Percentiles rank a stretch among this genome's conserved stretches.
Evolutionary conservation across 306 rosid genomes (phyloP).

Genomic region (Quercus robur): DNA sequence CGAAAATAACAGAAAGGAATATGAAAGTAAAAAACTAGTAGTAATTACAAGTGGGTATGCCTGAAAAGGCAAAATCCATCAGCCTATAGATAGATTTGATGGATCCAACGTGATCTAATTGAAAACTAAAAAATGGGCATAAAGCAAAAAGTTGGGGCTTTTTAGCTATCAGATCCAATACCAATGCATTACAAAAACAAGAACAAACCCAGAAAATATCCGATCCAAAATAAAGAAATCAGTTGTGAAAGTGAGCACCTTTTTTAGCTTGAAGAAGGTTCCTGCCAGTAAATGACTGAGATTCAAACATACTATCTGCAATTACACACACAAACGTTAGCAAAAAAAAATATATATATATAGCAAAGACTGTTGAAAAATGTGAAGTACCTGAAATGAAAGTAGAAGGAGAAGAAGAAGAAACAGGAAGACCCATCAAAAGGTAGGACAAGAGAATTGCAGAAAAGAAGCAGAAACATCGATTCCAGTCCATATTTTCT

Average conservation of each 20-base stretch:
- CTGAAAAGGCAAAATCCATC: neutral
- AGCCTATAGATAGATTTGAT: neutral
- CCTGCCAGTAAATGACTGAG: conserved; percentile 47
- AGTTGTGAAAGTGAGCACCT: conserved; percentile 34
- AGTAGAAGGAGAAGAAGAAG: conserved; percentile 49
- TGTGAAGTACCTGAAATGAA: conserved; percentile 48
- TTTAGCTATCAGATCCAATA: conserved; percentile 17
- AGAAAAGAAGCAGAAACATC: conserved; percentile 26
- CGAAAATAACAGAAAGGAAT: neutral
- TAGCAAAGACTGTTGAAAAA: neutral
- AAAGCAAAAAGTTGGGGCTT: neutral
- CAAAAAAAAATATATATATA: neutral
- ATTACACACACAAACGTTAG: neutral
- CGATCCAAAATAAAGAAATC: neutral
- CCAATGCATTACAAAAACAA: neutral
- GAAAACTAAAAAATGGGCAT: neutral
- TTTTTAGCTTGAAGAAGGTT: conserved; percentile 80
- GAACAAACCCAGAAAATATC: neutral
- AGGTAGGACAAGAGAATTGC: conserved; percentile 36
- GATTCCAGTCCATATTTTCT: conserved; percentile 43
- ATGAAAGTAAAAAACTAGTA: neutral
- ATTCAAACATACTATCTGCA: conserved; percentile 55
- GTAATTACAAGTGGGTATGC: neutral
- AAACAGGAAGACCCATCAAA: conserved; percentile 32
- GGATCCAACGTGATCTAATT: neutral